Evolutionary conservation across 495 filamentous ascomycete species (phyloP).

Genomic region (Neurospora sp.): DNA sequence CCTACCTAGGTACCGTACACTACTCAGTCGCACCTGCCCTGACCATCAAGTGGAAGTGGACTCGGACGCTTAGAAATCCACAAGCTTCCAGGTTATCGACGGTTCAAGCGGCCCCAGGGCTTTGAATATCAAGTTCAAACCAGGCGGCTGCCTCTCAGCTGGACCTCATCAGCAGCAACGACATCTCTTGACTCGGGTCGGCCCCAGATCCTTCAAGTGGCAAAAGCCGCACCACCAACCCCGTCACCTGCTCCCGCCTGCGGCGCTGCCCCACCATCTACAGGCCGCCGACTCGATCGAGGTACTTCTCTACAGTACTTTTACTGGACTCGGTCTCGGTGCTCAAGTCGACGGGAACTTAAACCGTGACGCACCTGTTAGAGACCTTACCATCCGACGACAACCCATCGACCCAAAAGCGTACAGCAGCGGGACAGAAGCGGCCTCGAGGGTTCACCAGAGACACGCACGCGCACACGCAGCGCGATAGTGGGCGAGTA

Average conservation of each 20-base stretch:
- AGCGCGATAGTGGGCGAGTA: background rate
- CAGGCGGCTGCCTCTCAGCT: background rate
- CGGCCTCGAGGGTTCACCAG: background rate
- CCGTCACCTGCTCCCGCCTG: slow-evolving; percentile 12
- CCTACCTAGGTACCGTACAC: background rate
- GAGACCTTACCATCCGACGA: background rate
- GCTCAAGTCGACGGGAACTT: background rate
- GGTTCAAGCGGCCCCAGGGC: background rate
- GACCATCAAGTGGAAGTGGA: background rate
- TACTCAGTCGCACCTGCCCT: background rate
- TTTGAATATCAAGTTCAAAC: background rate
- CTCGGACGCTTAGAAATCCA: background rate
- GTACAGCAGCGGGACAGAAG: background rate
- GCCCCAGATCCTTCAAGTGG: slow-evolving; percentile 7
- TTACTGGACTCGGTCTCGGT: background rate
- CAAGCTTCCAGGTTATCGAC: background rate
- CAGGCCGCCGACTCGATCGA: background rate
- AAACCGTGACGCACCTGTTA: background rate
- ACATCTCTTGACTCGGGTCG: slow-evolving; percentile 5
- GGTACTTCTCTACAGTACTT: background rate
- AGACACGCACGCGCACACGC: background rate
- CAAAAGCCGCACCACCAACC: slow-evolving; percentile 11
- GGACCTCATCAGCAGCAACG: background rate
- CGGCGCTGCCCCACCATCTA: slow-evolving; percentile 8
- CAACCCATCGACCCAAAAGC: background rate